phyloP scores from a whole-genome alignment of 2,329 filamentous ascomycete genomes.

The Penicillium frequentans region DNA sequence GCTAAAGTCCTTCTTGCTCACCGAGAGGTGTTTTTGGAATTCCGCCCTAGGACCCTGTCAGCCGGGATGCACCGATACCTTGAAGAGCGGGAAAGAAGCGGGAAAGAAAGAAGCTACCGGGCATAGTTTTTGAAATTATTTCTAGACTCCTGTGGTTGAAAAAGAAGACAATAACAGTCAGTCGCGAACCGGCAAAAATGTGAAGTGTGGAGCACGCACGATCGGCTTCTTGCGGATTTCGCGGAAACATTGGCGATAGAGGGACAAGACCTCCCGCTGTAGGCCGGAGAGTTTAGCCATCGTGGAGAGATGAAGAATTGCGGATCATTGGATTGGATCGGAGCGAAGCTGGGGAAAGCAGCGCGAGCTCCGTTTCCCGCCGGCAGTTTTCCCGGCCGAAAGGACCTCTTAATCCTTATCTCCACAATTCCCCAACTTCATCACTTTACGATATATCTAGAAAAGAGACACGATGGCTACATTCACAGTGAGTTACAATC shows the following conservation, averaged over 20 bases:
- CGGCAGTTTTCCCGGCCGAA: constrained; percentile 30
- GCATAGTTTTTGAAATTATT: constrained; percentile 44
- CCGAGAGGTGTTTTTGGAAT: constrained; percentile 67
- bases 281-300: constrained; percentile 70
- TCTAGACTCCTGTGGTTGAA: constrained; percentile 36
- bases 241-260: constrained; percentile 85
- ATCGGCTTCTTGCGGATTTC: constrained; percentile 77
- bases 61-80: constrained; percentile 14
- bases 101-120: constrained; percentile 32
- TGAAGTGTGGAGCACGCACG: constrained; percentile 48
- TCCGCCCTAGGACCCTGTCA: constrained; percentile 57
- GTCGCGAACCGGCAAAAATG: background rate
- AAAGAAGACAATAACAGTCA: background rate
- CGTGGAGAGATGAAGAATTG: constrained; percentile 1
- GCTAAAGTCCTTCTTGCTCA: constrained; percentile 82
- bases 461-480: constrained; percentile 7
- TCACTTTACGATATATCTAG: background rate
- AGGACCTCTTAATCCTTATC: constrained; percentile 4
- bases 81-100: constrained; percentile 4
- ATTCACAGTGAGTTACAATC: constrained; percentile 12
- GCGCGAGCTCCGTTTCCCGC: constrained; percentile 25
- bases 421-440: background rate
- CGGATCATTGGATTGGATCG: constrained; percentile 5
- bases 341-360: constrained; percentile 6
- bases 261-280: constrained; percentile 81